phyloP scores from a whole-genome alignment of 805 yeast genomes.

The Nakazawaea peltata region DNA sequence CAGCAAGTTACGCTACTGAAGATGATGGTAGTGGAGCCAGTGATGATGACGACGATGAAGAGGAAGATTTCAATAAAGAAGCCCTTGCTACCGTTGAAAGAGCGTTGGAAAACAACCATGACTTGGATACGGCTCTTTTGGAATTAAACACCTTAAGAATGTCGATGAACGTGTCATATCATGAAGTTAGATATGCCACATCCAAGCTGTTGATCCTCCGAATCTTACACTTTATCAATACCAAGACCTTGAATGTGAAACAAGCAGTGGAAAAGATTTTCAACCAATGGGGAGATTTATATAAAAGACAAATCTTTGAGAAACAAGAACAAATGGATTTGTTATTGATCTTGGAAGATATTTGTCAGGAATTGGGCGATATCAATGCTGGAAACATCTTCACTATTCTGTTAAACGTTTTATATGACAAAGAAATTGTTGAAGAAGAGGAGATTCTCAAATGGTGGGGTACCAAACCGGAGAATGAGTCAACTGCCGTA shows the following conservation, averaged over 20 bases:
- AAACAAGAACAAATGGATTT: slow-evolving; percentile 72
- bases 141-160: slow-evolving; percentile 92
- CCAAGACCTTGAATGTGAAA: slow-evolving; percentile 69
- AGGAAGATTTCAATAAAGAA: slow-evolving; percentile 77
- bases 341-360: slow-evolving; percentile 39
- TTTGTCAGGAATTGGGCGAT: slow-evolving; percentile 34
- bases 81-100: slow-evolving; percentile 92
- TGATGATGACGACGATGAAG: slow-evolving; percentile 32
- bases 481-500: slow-evolving; percentile 39
- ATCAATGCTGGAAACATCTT: slow-evolving; percentile 42
- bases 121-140: slow-evolving; percentile 82
- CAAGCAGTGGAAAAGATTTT: slow-evolving; percentile 74
- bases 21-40: slow-evolving; percentile 27
- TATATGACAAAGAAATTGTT: slow-evolving; percentile 76
- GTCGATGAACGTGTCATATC: slow-evolving; percentile 95
- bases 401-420: slow-evolving; percentile 42
- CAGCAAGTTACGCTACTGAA: slow-evolving; percentile 19
- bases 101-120: slow-evolving; percentile 89
- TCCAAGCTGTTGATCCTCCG: slow-evolving; percentile 62
- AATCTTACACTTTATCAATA: slow-evolving; percentile 64
- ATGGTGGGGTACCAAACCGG: slow-evolving; percentile 68
- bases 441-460: slow-evolving; percentile 71
- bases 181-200: slow-evolving; percentile 84
- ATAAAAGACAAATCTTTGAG: slow-evolving; percentile 80
- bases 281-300: slow-evolving; percentile 73